Conservation (phyloP, 225 moss, liverwort and hornwort genomes). For the Ulota crispa region DNA sequence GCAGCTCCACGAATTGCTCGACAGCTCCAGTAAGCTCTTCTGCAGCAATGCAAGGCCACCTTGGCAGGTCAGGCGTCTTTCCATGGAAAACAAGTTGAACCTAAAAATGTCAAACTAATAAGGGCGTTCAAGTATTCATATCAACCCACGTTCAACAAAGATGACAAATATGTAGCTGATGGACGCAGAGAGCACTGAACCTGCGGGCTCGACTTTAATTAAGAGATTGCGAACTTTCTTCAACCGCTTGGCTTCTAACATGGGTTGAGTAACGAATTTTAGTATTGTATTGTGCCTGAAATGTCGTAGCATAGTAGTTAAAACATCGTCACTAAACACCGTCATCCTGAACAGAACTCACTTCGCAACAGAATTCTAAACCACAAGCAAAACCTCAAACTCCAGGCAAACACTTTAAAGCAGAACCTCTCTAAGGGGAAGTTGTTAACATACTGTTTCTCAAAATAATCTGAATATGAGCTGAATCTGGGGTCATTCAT, state of each 20-base stretch:
- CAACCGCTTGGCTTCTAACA: slow-evolving; percentile 73
- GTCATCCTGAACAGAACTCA: slow-evolving; percentile 8
- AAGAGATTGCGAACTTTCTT: slow-evolving; percentile 70
- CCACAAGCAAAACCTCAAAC: neutral
- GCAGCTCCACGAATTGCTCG: slow-evolving; percentile 77
- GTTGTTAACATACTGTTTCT: slow-evolving; percentile 45
- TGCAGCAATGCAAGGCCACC: slow-evolving; percentile 36
- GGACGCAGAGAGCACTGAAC: slow-evolving; percentile 34
- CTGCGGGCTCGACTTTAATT: slow-evolving; percentile 43
- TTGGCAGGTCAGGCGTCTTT: slow-evolving; percentile 14
- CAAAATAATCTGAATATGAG: slow-evolving; percentile 60
- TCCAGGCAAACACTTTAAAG: slow-evolving; percentile 17
- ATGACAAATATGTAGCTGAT: slow-evolving; percentile 3
- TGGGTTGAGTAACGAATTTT: slow-evolving; percentile 42
- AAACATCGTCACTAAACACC: slow-evolving; percentile 5
- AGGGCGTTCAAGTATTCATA: neutral
- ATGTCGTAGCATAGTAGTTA: slow-evolving; percentile 3
- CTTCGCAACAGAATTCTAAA: slow-evolving; percentile 1
- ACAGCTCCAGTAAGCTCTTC: slow-evolving; percentile 66
- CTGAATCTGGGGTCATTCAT: slow-evolving; percentile 22
- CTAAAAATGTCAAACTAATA: neutral
- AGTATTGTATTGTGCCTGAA: slow-evolving; percentile 58
- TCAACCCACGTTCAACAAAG: slow-evolving; percentile 1
- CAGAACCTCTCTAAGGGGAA: neutral
- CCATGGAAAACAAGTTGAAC: slow-evolving; percentile 7